Evolutionary conservation across 495 filamentous ascomycete genomes (phyloP), one percentile per base, ranked within the genome.

Genomic region (Penicillium crystallinum): DNA sequence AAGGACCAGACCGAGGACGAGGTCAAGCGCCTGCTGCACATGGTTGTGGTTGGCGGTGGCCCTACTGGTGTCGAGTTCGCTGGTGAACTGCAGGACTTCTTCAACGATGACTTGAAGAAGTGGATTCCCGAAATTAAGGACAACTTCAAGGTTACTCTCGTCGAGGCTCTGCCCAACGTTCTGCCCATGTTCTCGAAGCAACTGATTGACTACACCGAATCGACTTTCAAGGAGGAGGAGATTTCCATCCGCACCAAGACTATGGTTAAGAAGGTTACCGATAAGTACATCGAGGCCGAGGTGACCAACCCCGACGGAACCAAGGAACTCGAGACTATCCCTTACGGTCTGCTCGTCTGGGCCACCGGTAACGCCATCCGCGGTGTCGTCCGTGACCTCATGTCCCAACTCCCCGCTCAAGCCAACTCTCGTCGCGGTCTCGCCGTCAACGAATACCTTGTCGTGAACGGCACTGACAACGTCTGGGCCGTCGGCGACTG

Each of bases 141-240:
- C 61, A 88, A 91, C 71, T 96, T 99, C 82, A 85, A 90, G 54
- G 91, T 99, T 42, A 99, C 93, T 45, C 85, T 99, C 19, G 90
- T 97, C 57, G 93, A 99, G 76, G 93, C 95, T 50, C 83, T 97
- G n/a, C 93, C 93, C 52, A 96, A 95, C 69, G 95, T 97, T 31
- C 82, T 98, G 31, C 93, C 93, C 61, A 93, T 90, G 86, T 99
- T 99, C 81, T 96, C 90, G 68, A 97, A 97, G 80, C 89, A 96
- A 68, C 78, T 99, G 57, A 97, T 97, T 70, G 92, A 99, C 66
- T 99, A 97, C 78, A 97, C 95, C 57, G 95, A 97, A 74, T 90
- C 89, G 68, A 95, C 91, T 49, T 96, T 99, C 81, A 93, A 95
- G 74, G 95, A 97, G 77, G 92, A 97, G 74, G 89, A 88, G 60